A percentile compares a stretch with the other conserved stretches of the same genome.
phyloP scores from a whole-genome alignment of 2,329 filamentous ascomycete species.

The Colletotrichum orchidophilum region DNA sequence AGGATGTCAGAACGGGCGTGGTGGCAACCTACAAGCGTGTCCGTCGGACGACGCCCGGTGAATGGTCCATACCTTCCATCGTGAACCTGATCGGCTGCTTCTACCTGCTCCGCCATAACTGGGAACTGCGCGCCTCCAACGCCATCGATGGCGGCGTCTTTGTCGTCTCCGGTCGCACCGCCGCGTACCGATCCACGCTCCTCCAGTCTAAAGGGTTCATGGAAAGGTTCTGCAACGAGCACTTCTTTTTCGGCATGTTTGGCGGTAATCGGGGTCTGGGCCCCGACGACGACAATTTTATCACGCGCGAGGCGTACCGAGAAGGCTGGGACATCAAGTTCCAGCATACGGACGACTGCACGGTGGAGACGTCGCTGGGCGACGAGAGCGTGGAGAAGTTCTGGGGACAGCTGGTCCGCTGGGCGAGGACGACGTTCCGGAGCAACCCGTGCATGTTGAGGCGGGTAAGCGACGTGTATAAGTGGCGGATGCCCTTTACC shows the following conservation, averaged over 20 bases:
- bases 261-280: constrained; percentile 53
- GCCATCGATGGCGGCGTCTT: constrained; percentile 67
- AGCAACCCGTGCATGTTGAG: constrained; percentile 61
- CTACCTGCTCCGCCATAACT: constrained; percentile 72
- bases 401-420: constrained; percentile 61
- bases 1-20: constrained; percentile 57
- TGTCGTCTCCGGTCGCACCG: constrained; percentile 66
- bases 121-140: constrained; percentile 65
- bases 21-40: constrained; percentile 67
- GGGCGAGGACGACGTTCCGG: constrained; percentile 67
- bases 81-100: constrained; percentile 55
- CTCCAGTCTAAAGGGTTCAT: constrained; percentile 55
- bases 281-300: constrained; percentile 70
- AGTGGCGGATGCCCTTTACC: constrained; percentile 57
- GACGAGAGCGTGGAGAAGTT: constrained; percentile 54
- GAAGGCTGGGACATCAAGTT: constrained; percentile 63
- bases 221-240: constrained; percentile 56
- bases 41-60: constrained; percentile 44
- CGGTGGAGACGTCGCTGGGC: constrained; percentile 63
- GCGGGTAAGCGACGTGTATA: not conserved
- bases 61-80: constrained; percentile 44
- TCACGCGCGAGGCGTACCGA: constrained; percentile 62
- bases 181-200: constrained; percentile 59
- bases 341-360: constrained; percentile 58
- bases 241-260: constrained; percentile 54